Evolutionary conservation across 495 filamentous ascomycete species (phyloP).

Genomic region (Daldinia bambusicola): DNA sequence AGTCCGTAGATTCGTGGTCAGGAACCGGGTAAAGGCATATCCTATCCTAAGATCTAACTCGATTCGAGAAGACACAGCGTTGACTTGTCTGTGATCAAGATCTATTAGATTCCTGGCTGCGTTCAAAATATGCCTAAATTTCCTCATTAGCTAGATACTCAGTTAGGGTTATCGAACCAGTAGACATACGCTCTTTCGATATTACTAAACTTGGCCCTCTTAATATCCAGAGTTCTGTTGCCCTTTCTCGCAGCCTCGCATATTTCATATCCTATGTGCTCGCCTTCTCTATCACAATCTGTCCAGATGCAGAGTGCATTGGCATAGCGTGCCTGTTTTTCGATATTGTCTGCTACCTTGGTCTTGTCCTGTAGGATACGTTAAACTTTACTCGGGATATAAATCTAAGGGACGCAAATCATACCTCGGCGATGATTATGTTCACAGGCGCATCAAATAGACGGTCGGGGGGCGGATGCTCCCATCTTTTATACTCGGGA

Average conservation of each 20-base stretch:
- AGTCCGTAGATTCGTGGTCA: constrained; percentile 76
- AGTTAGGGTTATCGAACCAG: not conserved
- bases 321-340: constrained; percentile 73
- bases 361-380: constrained; percentile 70
- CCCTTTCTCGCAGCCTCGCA: constrained; percentile 78
- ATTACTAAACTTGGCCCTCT: constrained; percentile 91
- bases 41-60: constrained; percentile 94
- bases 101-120: constrained; percentile 80
- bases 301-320: constrained; percentile 93
- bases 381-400: constrained; percentile 29
- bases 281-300: constrained; percentile 97
- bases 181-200: constrained; percentile 84
- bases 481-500: constrained; percentile 76
- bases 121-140: constrained; percentile 76
- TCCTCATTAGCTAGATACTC: constrained; percentile 27
- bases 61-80: constrained; percentile 88
- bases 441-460: constrained; percentile 86
- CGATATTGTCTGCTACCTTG: constrained; percentile 85
- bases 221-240: constrained; percentile 79
- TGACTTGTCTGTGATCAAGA: constrained; percentile 86
- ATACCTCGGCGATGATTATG: constrained; percentile 70
- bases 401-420: constrained; percentile 25
- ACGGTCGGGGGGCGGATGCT: constrained; percentile 76
- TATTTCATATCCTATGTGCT: constrained; percentile 96
- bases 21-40: constrained; percentile 88